Conservation (phyloP, 164 flowering plant genomes). For the Dillenia suffruticosa region DNA sequence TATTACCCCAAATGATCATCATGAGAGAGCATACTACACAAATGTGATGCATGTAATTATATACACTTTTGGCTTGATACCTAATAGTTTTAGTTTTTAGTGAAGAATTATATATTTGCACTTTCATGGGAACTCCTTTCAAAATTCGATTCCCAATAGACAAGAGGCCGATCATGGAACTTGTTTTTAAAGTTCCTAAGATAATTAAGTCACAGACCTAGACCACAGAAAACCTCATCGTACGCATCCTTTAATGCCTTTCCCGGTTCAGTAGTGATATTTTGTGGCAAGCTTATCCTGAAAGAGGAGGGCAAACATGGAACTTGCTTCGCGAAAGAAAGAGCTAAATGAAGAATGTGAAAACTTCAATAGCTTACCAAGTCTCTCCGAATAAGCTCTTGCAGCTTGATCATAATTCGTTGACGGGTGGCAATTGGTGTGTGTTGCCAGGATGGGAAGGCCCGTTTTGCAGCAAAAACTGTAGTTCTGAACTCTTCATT, state of each 20-base stretch:
- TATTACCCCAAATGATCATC: too few relatives aligned
- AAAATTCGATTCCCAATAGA: too few relatives aligned
- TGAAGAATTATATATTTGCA: too few relatives aligned
- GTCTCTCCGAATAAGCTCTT: conserved; percentile 81
- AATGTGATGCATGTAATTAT: too few relatives aligned
- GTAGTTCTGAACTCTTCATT: conserved; percentile 79
- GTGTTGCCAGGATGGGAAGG: conserved; percentile 76
- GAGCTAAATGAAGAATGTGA: background rate
- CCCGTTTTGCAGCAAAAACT: conserved; percentile 69
- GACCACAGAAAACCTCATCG: conserved; percentile 93
- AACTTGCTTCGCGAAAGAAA: background rate
- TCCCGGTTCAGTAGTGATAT: conserved; percentile 90
- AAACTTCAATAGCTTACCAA: conserved; percentile 30
- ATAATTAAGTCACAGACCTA: conserved; percentile 48
- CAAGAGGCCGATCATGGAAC: too few relatives aligned
- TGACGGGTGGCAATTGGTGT: conserved; percentile 74
- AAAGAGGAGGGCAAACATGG: background rate
- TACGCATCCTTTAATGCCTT: conserved; percentile 96
- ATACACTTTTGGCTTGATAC: too few relatives aligned
- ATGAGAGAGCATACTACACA: too few relatives aligned
- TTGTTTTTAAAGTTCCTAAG: background rate
- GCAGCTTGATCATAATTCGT: conserved; percentile 78
- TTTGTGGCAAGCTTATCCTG: conserved; percentile 93
- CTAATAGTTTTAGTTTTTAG: too few relatives aligned
- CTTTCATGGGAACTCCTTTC: too few relatives aligned